A percentile compares a stretch with the other conserved stretches of the same genome.
Evolutionary conservation across 768 basidiomycete genomes (phyloP).

Genomic region (Naematelia aurantialba): DNA sequence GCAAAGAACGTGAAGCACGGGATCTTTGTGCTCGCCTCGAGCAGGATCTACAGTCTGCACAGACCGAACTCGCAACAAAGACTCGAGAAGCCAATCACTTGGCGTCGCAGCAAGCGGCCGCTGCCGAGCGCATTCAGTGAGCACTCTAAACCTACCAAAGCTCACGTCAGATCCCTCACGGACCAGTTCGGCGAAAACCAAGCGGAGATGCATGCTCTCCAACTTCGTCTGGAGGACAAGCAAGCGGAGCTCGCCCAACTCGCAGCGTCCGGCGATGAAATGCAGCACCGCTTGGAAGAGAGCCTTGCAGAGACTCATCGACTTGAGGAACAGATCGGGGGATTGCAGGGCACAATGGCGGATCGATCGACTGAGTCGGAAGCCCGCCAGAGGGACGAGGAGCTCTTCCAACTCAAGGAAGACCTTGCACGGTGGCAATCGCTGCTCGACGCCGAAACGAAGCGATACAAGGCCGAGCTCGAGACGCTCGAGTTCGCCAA

Average conservation of each 20-base stretch:
- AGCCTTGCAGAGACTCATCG: constrained; percentile 11
- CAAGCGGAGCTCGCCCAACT: constrained; percentile 7
- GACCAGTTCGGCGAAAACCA: not conserved
- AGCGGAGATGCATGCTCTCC: constrained; percentile 5
- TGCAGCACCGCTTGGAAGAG: constrained; percentile 22
- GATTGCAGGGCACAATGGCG: constrained; percentile 26
- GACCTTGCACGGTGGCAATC: constrained; percentile 8
- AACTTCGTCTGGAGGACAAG: constrained; percentile 17
- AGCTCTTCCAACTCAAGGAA: constrained; percentile 31
- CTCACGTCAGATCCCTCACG: not conserved
- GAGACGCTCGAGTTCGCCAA: constrained; percentile 5
- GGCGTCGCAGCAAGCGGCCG: not conserved
- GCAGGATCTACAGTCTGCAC: not conserved
- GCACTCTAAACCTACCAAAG: not conserved
- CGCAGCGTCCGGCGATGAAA: constrained; percentile 15
- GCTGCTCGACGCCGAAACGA: constrained; percentile 3
- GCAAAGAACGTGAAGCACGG: not conserved
- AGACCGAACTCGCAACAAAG: not conserved
- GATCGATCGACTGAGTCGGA: constrained; percentile 45
- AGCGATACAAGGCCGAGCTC: constrained; percentile 10
- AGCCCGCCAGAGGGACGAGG: constrained; percentile 31
- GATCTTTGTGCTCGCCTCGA: not conserved
- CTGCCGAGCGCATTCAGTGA: not conserved
- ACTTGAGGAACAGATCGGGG: constrained; percentile 15
- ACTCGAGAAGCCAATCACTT: not conserved